phyloP scores from a whole-genome alignment of 371 early-diverging fungal species.

The Mucor saturninus region DNA sequence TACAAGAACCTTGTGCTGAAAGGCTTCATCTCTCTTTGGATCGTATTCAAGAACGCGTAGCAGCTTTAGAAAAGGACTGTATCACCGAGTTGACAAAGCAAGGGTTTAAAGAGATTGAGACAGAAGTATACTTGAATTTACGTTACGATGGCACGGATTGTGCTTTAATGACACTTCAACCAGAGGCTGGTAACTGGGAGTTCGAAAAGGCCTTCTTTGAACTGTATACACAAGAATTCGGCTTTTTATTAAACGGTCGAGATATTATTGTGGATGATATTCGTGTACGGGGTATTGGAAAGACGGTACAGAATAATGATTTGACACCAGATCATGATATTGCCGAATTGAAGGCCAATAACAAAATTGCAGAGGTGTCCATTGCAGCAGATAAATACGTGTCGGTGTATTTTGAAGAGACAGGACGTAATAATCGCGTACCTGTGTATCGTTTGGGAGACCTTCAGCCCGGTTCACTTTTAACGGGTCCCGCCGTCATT shows the following conservation, averaged over 20 bases:
- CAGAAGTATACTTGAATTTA: conserved; percentile 83
- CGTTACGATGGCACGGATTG: conserved; percentile 95
- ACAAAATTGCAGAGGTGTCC: conserved; percentile 27
- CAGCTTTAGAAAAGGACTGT: conserved; percentile 50
- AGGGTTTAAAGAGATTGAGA: conserved; percentile 72
- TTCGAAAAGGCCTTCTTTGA: conserved; percentile 67
- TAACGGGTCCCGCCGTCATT: conserved; percentile 90
- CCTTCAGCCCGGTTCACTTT: conserved; percentile 64
- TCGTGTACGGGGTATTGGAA: conserved; percentile 88
- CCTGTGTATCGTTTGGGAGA: conserved; percentile 76
- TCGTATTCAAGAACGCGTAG: conserved; percentile 57
- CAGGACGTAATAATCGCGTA: conserved; percentile 68
- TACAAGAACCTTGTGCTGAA: conserved; percentile 81
- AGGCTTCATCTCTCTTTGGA: conserved; percentile 39
- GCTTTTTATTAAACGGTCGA: conserved; percentile 85
- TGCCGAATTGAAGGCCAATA: conserved; percentile 23
- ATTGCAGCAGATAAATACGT: conserved; percentile 30
- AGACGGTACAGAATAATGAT: conserved; percentile 40
- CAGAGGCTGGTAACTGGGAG: conserved; percentile 59
- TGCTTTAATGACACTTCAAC: conserved; percentile 89
- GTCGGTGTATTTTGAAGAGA: conserved; percentile 82
- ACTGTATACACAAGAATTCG: conserved; percentile 88
- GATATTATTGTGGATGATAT: conserved; percentile 89
- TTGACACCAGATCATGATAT: conserved; percentile 54
- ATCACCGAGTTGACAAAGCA: conserved; percentile 54